phyloP scores from a whole-genome alignment of 306 rosid species.

The Trifolium dubium region DNA sequence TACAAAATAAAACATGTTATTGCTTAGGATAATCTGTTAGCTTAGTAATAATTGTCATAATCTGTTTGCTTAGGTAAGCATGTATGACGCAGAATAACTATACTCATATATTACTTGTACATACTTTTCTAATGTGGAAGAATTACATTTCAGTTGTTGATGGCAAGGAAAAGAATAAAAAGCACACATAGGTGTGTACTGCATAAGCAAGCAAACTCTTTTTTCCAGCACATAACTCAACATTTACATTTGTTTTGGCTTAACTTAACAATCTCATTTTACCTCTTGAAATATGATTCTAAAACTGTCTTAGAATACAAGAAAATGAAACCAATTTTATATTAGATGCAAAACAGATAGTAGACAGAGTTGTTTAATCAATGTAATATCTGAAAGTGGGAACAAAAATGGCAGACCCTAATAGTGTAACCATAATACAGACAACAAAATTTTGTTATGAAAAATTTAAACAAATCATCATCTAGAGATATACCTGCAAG shows the following conservation, averaged over 20 bases:
- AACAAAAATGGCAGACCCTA: neutral
- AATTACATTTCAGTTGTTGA: neutral
- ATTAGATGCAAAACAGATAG: neutral
- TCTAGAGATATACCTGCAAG: conserved; percentile 67
- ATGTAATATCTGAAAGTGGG: conserved; percentile 13
- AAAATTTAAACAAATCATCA: conserved; percentile 19
- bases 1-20: neutral
- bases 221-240: neutral
- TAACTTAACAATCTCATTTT: neutral
- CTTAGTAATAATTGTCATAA: neutral
- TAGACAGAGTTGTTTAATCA: neutral
- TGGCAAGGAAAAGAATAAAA: conserved; percentile 1
- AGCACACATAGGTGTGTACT: neutral
- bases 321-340: neutral
- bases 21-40: neutral
- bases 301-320: neutral
- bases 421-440: neutral
- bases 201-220: neutral
- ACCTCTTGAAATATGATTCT: neutral
- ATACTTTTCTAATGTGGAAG: neutral
- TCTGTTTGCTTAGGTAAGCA: neutral
- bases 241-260: conserved; percentile 1
- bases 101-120: neutral
- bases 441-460: conserved; percentile 8
- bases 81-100: neutral